Conservation (phyloP, 1,284 basidiomycete species). For the Apiotrichum porosum region DNA sequence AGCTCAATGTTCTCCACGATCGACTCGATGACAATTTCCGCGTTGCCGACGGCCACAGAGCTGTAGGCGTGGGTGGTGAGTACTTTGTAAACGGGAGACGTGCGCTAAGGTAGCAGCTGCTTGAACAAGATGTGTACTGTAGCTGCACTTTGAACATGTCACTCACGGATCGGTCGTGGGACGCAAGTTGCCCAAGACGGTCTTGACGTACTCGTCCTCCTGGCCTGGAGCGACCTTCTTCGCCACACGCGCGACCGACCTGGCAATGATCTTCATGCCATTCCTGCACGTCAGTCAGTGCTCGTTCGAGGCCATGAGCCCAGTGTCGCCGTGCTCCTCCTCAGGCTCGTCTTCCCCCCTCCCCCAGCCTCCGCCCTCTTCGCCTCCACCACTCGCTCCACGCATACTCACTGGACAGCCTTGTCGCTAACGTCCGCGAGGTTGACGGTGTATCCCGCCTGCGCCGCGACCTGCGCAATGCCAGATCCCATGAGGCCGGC, state of each 20-base stretch:
- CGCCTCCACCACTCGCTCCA: no score
- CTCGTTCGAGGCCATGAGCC: no score
- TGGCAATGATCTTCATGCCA: constrained; percentile 54
- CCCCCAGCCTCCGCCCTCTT: no score
- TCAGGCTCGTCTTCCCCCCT: no score
- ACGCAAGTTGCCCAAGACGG: constrained; percentile 50
- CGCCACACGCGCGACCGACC: constrained; percentile 53
- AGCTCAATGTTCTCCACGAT: constrained; percentile 56
- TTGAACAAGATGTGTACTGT: no score
- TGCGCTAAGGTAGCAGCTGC: no score
- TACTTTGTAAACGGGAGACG: neutral
- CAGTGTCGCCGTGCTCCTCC: no score
- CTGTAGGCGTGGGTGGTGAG: constrained; percentile 31
- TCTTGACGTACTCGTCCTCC: constrained; percentile 38
- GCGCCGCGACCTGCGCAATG: constrained; percentile 53
- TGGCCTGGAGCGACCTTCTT: no score
- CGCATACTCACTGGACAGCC: constrained; percentile 39
- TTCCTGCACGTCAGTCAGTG: no score
- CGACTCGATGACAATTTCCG: constrained; percentile 57
- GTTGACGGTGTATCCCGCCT: constrained; percentile 49
- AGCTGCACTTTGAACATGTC: neutral
- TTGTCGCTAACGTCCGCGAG: constrained; percentile 49
- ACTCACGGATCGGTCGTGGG: constrained; percentile 51
- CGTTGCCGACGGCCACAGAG: constrained; percentile 51
- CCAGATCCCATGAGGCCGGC: constrained; percentile 55